Percentiles rank a stretch among this genome's conserved stretches.
Evolutionary conservation across 2,329 filamentous ascomycete species (phyloP).

Genomic region (Knoxdaviesia capensis): DNA sequence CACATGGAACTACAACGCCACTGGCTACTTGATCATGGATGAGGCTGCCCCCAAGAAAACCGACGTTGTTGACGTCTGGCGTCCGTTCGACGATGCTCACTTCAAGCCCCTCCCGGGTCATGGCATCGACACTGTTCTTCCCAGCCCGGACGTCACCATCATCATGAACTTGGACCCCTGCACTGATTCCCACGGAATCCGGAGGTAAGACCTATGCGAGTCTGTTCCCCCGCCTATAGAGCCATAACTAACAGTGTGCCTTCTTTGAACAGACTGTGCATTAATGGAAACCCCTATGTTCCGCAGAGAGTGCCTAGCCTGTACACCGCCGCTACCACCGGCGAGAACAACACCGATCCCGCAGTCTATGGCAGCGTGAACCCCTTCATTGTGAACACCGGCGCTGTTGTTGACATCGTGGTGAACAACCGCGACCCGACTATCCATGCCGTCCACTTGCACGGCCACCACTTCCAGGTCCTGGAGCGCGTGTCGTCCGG

Average conservation of each 20-base stretch:
- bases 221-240: neutral
- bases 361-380: constrained; percentile 21
- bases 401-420: constrained; percentile 23
- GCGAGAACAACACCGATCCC: constrained; percentile 19
- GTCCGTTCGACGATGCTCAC: constrained; percentile 41
- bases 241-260: neutral
- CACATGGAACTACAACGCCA: constrained; percentile 17
- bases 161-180: constrained; percentile 36
- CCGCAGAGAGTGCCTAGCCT: constrained; percentile 47
- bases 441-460: constrained; percentile 30
- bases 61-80: constrained; percentile 15
- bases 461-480: constrained; percentile 34
- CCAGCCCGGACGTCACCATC: constrained; percentile 32
- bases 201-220: constrained; percentile 20
- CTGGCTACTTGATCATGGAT: constrained; percentile 21
- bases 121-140: constrained; percentile 18
- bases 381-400: constrained; percentile 17
- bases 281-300: constrained; percentile 31
- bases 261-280: neutral
- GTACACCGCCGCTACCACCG: constrained; percentile 46
- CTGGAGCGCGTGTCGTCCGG: constrained; percentile 18
- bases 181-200: constrained; percentile 36
- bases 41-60: constrained; percentile 9
- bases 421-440: constrained; percentile 27
- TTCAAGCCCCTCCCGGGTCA: constrained; percentile 33